Conservation (phyloP, 164 flowering plant species). For the Tetracentron sinense region DNA sequence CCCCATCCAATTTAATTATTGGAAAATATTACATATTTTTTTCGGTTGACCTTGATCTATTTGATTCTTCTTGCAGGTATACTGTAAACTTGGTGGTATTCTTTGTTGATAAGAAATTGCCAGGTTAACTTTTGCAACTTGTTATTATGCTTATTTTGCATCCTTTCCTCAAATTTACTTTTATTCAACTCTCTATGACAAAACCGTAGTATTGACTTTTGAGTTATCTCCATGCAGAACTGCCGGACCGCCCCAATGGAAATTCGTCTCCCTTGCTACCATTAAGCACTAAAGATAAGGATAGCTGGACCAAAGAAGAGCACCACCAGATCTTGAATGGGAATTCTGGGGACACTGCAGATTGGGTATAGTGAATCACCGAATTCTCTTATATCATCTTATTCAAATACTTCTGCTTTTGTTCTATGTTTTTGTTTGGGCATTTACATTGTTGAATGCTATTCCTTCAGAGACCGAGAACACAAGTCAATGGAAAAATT, state of each 20-base stretch:
- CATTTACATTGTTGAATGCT: background rate
- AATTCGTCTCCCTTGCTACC: conserved; percentile 46
- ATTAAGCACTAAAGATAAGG: conserved; percentile 64
- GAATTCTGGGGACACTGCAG: conserved; percentile 63
- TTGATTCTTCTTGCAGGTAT: conserved; percentile 51
- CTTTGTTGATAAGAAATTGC: conserved; percentile 74
- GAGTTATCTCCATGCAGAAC: conserved; percentile 40
- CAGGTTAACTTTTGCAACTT: conserved; percentile 43
- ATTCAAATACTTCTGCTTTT: background rate
- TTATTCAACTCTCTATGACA: background rate
- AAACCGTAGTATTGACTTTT: background rate
- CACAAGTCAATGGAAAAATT: conserved; percentile 72
- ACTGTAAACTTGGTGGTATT: conserved; percentile 88
- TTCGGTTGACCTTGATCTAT: background rate
- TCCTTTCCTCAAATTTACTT: background rate
- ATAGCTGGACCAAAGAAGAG: conserved; percentile 67
- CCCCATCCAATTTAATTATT: background rate
- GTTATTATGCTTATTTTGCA: background rate
- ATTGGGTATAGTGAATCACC: conserved; percentile 47
- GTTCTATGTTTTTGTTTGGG: background rate
- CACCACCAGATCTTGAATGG: conserved; percentile 81
- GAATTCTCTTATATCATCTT: background rate
- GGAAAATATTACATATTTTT: background rate
- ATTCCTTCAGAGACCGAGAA: conserved; percentile 60
- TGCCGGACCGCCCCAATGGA: conserved; percentile 70